Base-by-base conservation (phyloP, 305 asterid species). In the Vinca major region DNA sequence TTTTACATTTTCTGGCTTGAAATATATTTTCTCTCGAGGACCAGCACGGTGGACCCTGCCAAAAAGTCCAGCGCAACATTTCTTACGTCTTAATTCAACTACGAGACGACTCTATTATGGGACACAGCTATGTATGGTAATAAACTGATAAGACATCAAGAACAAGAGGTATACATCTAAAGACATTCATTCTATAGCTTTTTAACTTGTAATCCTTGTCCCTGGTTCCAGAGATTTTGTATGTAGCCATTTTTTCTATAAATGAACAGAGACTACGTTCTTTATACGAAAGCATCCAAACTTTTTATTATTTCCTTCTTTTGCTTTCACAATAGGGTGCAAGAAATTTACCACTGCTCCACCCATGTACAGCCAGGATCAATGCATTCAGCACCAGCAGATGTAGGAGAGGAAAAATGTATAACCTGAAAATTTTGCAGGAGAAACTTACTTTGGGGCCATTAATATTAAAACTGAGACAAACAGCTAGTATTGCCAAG, bases 31-130 rank as follows among this genome's bases (percentile, higher is more conserved):
- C 70, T 88, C 96, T 71, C 98, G 82, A 61, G 98, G 97, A 66
- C 98, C 98, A 80, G 96, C 98, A 73, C 96, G 97, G 71, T 92
- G 96, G 77, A 92, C 96, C 97, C 98, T 92, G 86, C 71, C 72
- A 63, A 39, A n/a, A 48, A 52, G 19, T 43, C 61, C 52, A 55
- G 63, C 17, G 3, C 21, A 26, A 49, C 13, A 48, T 50, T 36
- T 37, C 48, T n/a, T 61, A 61, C 20, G 36, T 37, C 48, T n/a
- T 61, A 61, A 36, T 20, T 21, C 13, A 33, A 64, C 56, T 40
- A 50, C 19, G 1, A 7, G 5, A 20, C 4, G 14, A 16, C 1
- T 39, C 7, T 26, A 1, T 43, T 10, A 40, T 20, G 5, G 33
- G 33, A 26, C 33, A 26, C 33, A 26, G 37, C 45, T 41, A 41